Base-by-base conservation (phyloP, 2,329 filamentous ascomycete genomes). In the Sporothrix inflata region DNA sequence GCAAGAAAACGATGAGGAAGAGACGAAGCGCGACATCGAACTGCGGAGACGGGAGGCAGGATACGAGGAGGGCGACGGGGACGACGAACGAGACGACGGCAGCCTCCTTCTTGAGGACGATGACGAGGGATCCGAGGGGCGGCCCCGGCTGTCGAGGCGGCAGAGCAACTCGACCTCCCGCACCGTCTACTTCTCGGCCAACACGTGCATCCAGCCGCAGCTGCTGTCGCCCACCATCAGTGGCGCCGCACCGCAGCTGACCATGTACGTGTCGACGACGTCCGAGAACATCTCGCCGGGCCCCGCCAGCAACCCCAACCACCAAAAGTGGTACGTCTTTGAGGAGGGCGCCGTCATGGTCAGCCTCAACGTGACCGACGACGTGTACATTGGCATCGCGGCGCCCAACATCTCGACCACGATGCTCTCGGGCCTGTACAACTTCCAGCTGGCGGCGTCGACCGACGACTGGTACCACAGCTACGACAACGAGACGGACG, bases 371-470 rank as follows among this genome's bases (percentile, higher is more conserved):
- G 85, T 90, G 1, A 87, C 87, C 1, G 86, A 84, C 12, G 88
- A 93, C 77, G 85, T 98, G 4, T 97, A 92, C 78, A 86, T 99
- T 74, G 90, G 91, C 2, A 85, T 99, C 4, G 84, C 87, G 27
- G 94, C 94, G 0, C 91, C 92, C 0, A 87, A 89, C 49, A 82
- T 91, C 11, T 86, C 90, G 0, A 78, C 81, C 0, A 84, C 85
- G 16, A 83, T 82, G 60, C 91, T 91, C 74, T 81, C 84, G 0
- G 92, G 91, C 1, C 84, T 84, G 4, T 99, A 94, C 85, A 92
- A 90, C 73, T 94, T 94, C 76, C 86, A 97, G 77, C 83, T 99
- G 27, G 94, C 93, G 0, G 92, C 89, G 5, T 98, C 94, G 1
- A 89, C 91, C n/a, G 91, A 97, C 76, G 87, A 84, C 1, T 92